Conservation (phyloP, 805 yeast species). For the Wickerhamiella shivajii region DNA sequence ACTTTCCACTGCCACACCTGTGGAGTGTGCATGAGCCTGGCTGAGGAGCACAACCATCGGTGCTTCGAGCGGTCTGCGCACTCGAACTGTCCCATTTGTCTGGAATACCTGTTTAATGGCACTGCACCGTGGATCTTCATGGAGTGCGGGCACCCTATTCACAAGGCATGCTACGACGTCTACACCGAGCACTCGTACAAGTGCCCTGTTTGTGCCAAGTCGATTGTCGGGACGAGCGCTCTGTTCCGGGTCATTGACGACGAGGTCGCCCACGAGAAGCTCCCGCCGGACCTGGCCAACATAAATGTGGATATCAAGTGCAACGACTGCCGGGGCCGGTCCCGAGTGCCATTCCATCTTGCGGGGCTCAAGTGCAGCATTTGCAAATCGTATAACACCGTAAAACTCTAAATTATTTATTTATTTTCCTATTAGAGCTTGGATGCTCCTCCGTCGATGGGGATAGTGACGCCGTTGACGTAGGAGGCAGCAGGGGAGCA, state of each 20-base stretch:
- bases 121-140: slow-evolving; percentile 74
- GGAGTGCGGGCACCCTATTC: slow-evolving; percentile 91
- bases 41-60: slow-evolving; percentile 57
- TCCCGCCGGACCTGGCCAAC: slow-evolving; percentile 63
- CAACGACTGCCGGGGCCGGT: slow-evolving; percentile 77
- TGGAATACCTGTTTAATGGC: slow-evolving; percentile 77
- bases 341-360: slow-evolving; percentile 62
- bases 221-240: slow-evolving; percentile 75
- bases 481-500: slow-evolving; percentile 43
- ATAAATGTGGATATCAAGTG: slow-evolving; percentile 61
- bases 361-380: slow-evolving; percentile 78
- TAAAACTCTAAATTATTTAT: slow-evolving; percentile 5
- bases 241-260: slow-evolving; percentile 75
- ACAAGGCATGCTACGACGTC: slow-evolving; percentile 68
- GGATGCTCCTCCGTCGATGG: slow-evolving; percentile 53
- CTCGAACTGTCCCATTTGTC: slow-evolving; percentile 86
- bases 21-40: slow-evolving; percentile 75
- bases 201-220: slow-evolving; percentile 80
- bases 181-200: slow-evolving; percentile 72
- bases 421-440: neutral
- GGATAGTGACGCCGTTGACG: slow-evolving; percentile 51
- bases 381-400: slow-evolving; percentile 76
- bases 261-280: slow-evolving; percentile 59
- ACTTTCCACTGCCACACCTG: slow-evolving; percentile 85
- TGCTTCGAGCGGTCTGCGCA: slow-evolving; percentile 82